These are phyloP conservation scores for Daldinia concentrica DNA, from an alignment of 495 filamentous ascomycete genomes.

Conservation along the genomic window DNA sequence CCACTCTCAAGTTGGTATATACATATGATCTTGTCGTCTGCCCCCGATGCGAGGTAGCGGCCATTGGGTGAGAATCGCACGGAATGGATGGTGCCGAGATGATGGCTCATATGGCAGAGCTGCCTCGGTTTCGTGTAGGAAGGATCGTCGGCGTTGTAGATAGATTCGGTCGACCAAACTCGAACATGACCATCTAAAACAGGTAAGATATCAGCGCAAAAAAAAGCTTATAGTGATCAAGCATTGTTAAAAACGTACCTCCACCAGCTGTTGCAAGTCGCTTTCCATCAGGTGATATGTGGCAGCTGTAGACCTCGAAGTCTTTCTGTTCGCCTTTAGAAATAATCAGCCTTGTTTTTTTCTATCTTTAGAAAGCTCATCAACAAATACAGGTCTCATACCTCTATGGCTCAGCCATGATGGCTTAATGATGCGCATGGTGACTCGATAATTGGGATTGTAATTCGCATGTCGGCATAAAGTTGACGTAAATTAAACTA, in stretches of 20 bases:
- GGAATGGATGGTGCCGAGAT: constrained; percentile 95
- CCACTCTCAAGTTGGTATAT: constrained; percentile 90
- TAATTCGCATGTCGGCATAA: constrained; percentile 48
- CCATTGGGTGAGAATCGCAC: constrained; percentile 95
- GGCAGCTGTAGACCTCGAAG: constrained; percentile 96
- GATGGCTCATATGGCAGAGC: constrained; percentile 96
- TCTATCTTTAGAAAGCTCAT: not conserved
- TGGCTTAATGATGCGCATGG: constrained; percentile 90
- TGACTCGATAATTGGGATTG: constrained; percentile 35
- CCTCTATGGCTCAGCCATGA: constrained; percentile 92
- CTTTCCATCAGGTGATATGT: constrained; percentile 92
- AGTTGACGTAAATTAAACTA: constrained; percentile 5
- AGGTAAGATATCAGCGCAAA: constrained; percentile 26
- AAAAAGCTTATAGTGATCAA: constrained; percentile 12
- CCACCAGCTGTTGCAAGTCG: constrained; percentile 92
- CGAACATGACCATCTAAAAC: constrained; percentile 85
- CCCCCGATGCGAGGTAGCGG: constrained; percentile 92
- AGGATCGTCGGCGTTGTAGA: constrained; percentile 77
- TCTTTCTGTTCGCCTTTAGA: constrained; percentile 87
- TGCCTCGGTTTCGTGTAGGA: constrained; percentile 84
- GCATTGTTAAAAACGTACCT: constrained; percentile 63
- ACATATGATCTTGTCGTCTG: constrained; percentile 98
- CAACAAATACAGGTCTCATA: constrained; percentile 44
- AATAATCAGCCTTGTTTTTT: constrained; percentile 29
- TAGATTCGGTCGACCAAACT: constrained; percentile 95